phyloP scores from a whole-genome alignment of 306 rosid species.

The Medicago ruthenica region DNA sequence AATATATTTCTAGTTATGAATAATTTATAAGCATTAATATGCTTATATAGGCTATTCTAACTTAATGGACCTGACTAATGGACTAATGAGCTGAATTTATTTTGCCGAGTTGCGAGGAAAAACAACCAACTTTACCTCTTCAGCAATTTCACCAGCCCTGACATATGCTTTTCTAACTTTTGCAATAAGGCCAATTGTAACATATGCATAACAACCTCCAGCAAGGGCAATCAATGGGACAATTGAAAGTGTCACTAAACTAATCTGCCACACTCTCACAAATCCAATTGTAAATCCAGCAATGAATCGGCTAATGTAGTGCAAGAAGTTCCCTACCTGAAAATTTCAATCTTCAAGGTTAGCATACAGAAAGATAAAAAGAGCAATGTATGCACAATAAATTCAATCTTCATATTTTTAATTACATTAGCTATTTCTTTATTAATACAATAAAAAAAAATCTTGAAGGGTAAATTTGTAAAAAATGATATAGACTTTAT shows the following conservation, averaged over 20 bases:
- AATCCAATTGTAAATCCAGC: conserved; percentile 84
- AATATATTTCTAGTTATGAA: too few species aligned
- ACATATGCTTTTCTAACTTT: conserved; percentile 80
- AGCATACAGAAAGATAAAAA: not conserved
- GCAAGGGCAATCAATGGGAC: conserved; percentile 95
- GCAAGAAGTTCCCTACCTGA: conserved; percentile 96
- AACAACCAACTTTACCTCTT: conserved; percentile 64
- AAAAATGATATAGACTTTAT: too few species aligned
- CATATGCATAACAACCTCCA: conserved; percentile 90
- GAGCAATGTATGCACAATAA: not conserved
- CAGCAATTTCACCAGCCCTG: conserved; percentile 94
- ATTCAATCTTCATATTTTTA: too few species aligned
- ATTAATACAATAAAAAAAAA: too few species aligned
- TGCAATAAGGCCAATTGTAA: conserved; percentile 82
- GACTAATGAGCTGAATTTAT: not conserved
- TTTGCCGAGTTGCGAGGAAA: not conserved
- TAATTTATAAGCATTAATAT: too few species aligned
- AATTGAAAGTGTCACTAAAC: conserved; percentile 86
- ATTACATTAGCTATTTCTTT: too few species aligned
- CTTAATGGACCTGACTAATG: too few species aligned
- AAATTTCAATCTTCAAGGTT: not conserved
- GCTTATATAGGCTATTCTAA: too few species aligned
- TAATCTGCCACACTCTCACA: conserved; percentile 91
- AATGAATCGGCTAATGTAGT: conserved; percentile 83
- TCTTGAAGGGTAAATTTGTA: too few species aligned